Conservation (phyloP, 495 filamentous ascomycete species). For the Aspergillus wentii region DNA sequence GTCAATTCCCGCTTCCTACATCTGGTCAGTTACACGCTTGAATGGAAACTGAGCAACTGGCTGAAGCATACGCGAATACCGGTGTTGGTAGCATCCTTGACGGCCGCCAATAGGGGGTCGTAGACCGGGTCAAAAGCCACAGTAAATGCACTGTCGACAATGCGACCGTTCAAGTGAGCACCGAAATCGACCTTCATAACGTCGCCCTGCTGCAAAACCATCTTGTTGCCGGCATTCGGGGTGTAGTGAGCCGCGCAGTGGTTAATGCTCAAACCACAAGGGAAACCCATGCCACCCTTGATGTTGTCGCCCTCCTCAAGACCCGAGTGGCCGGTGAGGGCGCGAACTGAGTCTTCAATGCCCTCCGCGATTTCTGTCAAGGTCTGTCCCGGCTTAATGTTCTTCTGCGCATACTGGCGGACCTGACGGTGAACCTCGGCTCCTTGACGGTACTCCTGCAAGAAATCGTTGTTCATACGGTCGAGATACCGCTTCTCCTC, state of each 20-base stretch:
- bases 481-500: constrained; percentile 87
- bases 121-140: constrained; percentile 82
- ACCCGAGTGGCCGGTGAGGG: constrained; percentile 71
- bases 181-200: constrained; percentile 95
- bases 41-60: neutral
- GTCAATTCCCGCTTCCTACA: constrained; percentile 73
- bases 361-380: constrained; percentile 79
- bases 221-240: constrained; percentile 88
- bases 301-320: constrained; percentile 74
- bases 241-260: constrained; percentile 87
- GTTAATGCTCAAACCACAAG: constrained; percentile 80
- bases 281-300: constrained; percentile 83
- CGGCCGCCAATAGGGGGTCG: constrained; percentile 75
- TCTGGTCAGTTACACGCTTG: neutral
- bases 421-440: constrained; percentile 88
- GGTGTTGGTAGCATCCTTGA: constrained; percentile 82
- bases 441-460: constrained; percentile 80
- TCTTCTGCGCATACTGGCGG: constrained; percentile 74
- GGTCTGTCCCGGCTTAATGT: constrained; percentile 74
- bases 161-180: constrained; percentile 84
- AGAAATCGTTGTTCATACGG: constrained; percentile 76
- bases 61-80: constrained; percentile 54
- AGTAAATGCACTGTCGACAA: constrained; percentile 92
- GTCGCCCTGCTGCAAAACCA: constrained; percentile 71
- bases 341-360: constrained; percentile 80